phyloP scores from a whole-genome alignment of 495 filamentous ascomycete genomes.

The Podospora conica region DNA sequence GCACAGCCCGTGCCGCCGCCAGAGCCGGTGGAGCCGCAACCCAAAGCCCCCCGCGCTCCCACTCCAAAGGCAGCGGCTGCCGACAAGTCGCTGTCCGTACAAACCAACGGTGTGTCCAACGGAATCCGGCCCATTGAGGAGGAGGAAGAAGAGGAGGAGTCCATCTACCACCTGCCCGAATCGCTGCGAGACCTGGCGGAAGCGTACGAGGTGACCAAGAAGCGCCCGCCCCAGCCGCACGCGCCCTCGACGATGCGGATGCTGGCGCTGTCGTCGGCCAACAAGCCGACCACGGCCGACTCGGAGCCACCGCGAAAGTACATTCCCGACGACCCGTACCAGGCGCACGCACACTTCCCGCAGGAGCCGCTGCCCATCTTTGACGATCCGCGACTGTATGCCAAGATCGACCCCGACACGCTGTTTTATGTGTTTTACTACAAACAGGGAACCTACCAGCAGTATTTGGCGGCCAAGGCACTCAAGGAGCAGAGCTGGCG shows the following conservation, averaged over 20 bases:
- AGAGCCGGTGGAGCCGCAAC: constrained; percentile 7
- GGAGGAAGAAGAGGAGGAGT: constrained; percentile 56
- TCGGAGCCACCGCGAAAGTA: constrained; percentile 77
- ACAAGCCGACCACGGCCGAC: constrained; percentile 68
- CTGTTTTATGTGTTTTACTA: constrained; percentile 99
- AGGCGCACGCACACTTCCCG: constrained; percentile 79
- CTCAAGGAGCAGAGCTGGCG: constrained; percentile 96
- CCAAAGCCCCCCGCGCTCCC: constrained; percentile 13
- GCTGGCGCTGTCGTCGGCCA: constrained; percentile 62
- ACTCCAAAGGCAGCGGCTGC: not conserved
- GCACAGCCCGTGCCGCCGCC: constrained; percentile 21
- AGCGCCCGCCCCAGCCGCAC: constrained; percentile 49
- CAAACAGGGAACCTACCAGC: constrained; percentile 90
- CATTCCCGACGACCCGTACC: constrained; percentile 70
- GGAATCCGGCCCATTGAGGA: constrained; percentile 40
- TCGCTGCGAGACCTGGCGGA: constrained; percentile 84
- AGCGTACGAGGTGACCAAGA: constrained; percentile 80
- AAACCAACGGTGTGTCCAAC: constrained; percentile 52
- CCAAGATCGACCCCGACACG: constrained; percentile 85
- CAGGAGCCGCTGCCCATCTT: constrained; percentile 86
- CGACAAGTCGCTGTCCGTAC: constrained; percentile 30
- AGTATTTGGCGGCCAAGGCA: constrained; percentile 92
- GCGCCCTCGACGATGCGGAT: constrained; percentile 64
- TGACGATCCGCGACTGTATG: constrained; percentile 82
- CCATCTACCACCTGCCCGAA: constrained; percentile 90